These are phyloP conservation scores for Fusarium nisikadoi DNA, from an alignment of 2,329 filamentous ascomycete genomes.

Conservation along the genomic window DNA sequence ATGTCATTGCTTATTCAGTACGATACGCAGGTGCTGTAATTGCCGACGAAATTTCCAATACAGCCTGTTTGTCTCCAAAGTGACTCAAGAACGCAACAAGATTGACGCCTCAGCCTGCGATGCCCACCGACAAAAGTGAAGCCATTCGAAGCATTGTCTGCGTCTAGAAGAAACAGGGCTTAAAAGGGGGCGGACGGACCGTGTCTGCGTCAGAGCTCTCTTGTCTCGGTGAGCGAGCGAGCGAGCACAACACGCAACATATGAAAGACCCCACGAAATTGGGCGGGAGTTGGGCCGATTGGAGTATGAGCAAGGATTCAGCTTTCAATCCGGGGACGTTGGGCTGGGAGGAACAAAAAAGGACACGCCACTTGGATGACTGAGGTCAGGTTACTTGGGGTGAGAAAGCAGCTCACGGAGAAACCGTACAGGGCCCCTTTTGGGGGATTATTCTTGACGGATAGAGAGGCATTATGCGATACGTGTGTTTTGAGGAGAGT, in stretches of 20 bases:
- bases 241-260: conserved; percentile 9
- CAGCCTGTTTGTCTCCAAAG: background rate
- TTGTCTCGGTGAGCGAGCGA: conserved; percentile 28
- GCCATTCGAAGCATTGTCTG: background rate
- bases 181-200: conserved; percentile 34
- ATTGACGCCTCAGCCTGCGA: background rate
- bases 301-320: background rate
- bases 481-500: conserved; percentile 5
- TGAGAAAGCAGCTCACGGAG: conserved; percentile 41
- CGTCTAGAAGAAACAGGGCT: background rate
- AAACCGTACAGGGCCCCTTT: conserved; percentile 5
- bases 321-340: conserved; percentile 13
- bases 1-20: background rate
- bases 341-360: conserved; percentile 4
- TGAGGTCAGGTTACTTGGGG: conserved; percentile 35
- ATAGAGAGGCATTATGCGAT: background rate
- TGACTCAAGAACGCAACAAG: background rate
- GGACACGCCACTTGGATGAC: conserved; percentile 38
- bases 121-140: background rate
- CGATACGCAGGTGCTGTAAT: background rate
- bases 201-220: conserved; percentile 23
- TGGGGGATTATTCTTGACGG: background rate
- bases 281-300: conserved; percentile 35
- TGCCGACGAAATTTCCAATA: background rate
- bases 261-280: conserved; percentile 13